A percentile compares a stretch with the other conserved stretches of the same genome.
phyloP scores from a whole-genome alignment of 805 yeast genomes.

The Wickerhamiella sorbophila region DNA sequence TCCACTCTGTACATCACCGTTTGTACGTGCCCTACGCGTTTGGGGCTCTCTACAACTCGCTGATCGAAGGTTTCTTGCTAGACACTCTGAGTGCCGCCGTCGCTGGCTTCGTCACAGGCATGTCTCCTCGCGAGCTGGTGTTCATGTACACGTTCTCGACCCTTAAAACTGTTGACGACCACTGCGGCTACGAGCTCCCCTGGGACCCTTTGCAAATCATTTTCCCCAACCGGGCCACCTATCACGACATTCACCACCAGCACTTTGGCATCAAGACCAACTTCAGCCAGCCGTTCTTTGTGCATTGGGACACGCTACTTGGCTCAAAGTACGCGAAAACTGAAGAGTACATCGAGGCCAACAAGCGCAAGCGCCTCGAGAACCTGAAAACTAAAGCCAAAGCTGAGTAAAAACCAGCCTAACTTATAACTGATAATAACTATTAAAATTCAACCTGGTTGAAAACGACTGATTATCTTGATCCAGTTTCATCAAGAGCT shows the following conservation, averaged over 20 bases:
- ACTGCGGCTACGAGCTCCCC: constrained; percentile 94
- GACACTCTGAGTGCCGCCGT: constrained; percentile 90
- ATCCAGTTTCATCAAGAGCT: constrained; percentile 20
- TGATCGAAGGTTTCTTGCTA: constrained; percentile 81
- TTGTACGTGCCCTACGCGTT: constrained; percentile 92
- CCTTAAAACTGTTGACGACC: constrained; percentile 93
- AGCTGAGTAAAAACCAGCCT: neutral
- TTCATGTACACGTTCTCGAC: constrained; percentile 76
- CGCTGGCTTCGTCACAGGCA: constrained; percentile 46
- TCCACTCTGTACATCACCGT: constrained; percentile 91
- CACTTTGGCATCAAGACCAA: constrained; percentile 86
- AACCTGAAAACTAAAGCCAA: constrained; percentile 29
- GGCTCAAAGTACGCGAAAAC: constrained; percentile 59
- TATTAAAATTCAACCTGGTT: constrained; percentile 26
- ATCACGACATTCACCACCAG: constrained; percentile 97
- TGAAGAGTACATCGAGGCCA: constrained; percentile 50
- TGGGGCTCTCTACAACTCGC: constrained; percentile 92
- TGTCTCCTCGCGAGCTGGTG: constrained; percentile 65
- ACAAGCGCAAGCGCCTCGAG: constrained; percentile 50
- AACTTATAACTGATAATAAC: constrained; percentile 15
- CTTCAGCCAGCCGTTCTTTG: constrained; percentile 91
- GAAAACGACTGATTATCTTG: constrained; percentile 25
- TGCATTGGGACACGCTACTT: constrained; percentile 71
- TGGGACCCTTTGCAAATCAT: constrained; percentile 77
- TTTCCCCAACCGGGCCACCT: constrained; percentile 90